phyloP scores from a whole-genome alignment of 768 basidiomycete genomes.

The Imleria badia region DNA sequence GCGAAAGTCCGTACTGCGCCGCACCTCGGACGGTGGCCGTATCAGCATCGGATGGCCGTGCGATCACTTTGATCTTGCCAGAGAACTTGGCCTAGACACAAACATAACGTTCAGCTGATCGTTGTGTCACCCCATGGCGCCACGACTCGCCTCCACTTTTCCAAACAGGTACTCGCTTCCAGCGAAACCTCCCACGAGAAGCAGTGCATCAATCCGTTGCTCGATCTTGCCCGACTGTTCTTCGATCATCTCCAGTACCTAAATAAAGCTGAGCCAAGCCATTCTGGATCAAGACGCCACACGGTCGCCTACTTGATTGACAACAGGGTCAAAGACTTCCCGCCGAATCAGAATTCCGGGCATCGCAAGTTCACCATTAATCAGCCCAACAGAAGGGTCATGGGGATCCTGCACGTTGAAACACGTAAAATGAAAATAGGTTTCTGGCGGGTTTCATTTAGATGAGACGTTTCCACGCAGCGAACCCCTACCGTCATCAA shows the following conservation, averaged over 20 bases:
- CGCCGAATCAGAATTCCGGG: slow-evolving; percentile 75
- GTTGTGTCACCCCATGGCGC: neutral
- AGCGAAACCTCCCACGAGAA: slow-evolving; percentile 89
- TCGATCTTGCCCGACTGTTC: slow-evolving; percentile 67
- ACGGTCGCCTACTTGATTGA: slow-evolving; percentile 57
- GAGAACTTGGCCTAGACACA: slow-evolving; percentile 61
- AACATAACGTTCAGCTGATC: slow-evolving; percentile 13
- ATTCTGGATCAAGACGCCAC: slow-evolving; percentile 5
- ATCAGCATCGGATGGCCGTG: slow-evolving; percentile 82
- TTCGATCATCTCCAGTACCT: slow-evolving; percentile 80
- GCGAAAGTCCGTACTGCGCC: slow-evolving; percentile 83
- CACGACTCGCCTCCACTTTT: slow-evolving; percentile 62
- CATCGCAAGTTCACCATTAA: slow-evolving; percentile 82
- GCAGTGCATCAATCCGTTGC: slow-evolving; percentile 75
- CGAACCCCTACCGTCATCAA: slow-evolving; percentile 64
- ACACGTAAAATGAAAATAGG: slow-evolving; percentile 86
- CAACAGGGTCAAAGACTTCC: slow-evolving; percentile 88
- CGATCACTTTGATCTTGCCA: slow-evolving; percentile 67
- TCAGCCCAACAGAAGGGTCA: slow-evolving; percentile 74
- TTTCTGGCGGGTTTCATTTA: slow-evolving; percentile 45
- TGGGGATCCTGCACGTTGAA: slow-evolving; percentile 86
- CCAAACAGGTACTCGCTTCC: slow-evolving; percentile 83
- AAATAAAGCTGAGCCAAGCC: slow-evolving; percentile 11
- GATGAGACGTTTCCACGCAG: neutral
- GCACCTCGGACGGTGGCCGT: slow-evolving; percentile 87